Percentiles rank a stretch among this genome's conserved stretches.
Evolutionary conservation across 495 filamentous ascomycete genomes (phyloP).

Genomic region (Talaromyces stipitatus): DNA sequence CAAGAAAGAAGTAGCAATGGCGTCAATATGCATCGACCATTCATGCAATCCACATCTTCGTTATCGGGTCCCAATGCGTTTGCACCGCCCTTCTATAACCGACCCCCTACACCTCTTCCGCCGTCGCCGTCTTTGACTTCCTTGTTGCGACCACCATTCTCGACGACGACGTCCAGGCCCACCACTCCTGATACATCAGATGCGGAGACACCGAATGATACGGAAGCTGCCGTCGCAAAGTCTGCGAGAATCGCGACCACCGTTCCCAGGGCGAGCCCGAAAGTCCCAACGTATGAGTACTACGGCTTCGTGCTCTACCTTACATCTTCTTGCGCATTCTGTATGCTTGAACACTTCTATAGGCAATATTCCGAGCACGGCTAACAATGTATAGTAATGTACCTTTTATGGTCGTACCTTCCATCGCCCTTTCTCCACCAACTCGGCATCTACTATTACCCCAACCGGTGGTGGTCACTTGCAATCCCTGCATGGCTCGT

Average conservation of each 20-base stretch:
- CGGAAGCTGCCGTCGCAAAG: slow-evolving; percentile 55
- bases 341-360: slow-evolving; percentile 25
- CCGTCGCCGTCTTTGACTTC: slow-evolving; percentile 94
- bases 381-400: slow-evolving; percentile 48
- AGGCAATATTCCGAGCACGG: neutral
- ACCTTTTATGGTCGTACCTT: slow-evolving; percentile 90
- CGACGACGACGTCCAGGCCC: slow-evolving; percentile 67
- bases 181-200: slow-evolving; percentile 89
- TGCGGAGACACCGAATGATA: slow-evolving; percentile 61
- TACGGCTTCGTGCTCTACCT: slow-evolving; percentile 97
- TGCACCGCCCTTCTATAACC: slow-evolving; percentile 82
- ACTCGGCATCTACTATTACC: slow-evolving; percentile 93
- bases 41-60: slow-evolving; percentile 34
- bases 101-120: slow-evolving; percentile 80
- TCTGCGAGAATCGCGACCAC: slow-evolving; percentile 58
- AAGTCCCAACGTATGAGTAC: slow-evolving; percentile 97
- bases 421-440: slow-evolving; percentile 88
- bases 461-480: slow-evolving; percentile 93
- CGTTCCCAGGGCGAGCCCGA: slow-evolving; percentile 80
- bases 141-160: slow-evolving; percentile 71
- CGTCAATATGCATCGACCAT: slow-evolving; percentile 31
- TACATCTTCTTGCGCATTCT: slow-evolving; percentile 67
- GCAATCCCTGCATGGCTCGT: slow-evolving; percentile 87
- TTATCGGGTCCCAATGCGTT: slow-evolving; percentile 51
- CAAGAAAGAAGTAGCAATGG: slow-evolving; percentile 11